Evolutionary conservation across 352 stramenopile genomes (phyloP), one percentile per base, ranked within the genome.

Genomic region (Phytophthora boehmeriae): DNA sequence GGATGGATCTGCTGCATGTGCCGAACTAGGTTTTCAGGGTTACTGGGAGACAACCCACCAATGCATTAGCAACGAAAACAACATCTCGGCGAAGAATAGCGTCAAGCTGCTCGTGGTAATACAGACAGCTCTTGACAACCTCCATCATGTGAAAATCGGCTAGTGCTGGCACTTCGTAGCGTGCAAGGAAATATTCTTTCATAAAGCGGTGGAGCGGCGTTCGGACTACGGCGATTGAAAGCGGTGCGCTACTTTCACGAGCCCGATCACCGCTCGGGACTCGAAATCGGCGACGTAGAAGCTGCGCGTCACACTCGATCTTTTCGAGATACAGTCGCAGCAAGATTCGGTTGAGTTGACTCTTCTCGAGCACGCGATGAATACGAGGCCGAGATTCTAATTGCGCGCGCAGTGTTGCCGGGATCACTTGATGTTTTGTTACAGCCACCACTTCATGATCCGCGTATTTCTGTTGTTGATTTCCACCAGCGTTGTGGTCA

Each of bases 131-230:
- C 44, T 89, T 89, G 48, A 88, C 72, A 35, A 89, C 38, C 65
- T 92, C 80, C 63, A 92, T 77, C 68, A 92, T 71, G 66, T 86
- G 83, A 38, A 74, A 87, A 54, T 92, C 83, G 5, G 80, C 77
- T 13, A 92, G 75, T 5, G 69, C 52, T n/a, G 71, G 78, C 19
- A 90, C 46, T 19, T 80, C 80, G 58, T 87, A 90, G 38, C 71
- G 71, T 30, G 38, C 22, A 1, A 88, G 16, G 60, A 92, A 89
- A 41, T 67, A 78, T 14, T 86, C 66, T 42, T 89, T 88, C 45
- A 92, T 73, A 54, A 85, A 84, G 16, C 63, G 55, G 44, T 87
- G 74, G 4, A 92, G 57, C 28, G 61, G 46, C 9, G 54, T 60
- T 6, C 63, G 57, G 14, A 63, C 50, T n/a, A 44, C 25, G 11